Evolutionary conservation across 2,329 filamentous ascomycete genomes (phyloP).

Genomic region (Chaetomium globosum): DNA sequence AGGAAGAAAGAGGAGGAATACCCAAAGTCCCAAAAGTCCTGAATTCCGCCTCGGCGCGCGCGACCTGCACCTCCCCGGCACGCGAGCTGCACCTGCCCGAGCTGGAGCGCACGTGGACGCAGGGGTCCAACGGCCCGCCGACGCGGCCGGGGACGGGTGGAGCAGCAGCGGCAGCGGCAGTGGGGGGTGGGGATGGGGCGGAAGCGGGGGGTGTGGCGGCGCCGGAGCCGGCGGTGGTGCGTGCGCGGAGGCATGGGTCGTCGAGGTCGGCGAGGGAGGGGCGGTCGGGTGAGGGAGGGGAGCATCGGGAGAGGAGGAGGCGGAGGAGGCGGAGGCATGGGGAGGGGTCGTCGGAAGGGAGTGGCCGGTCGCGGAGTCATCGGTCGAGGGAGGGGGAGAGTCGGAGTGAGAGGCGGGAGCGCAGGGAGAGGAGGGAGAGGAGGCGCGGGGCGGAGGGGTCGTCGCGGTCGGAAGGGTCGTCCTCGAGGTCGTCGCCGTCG

Average conservation of each 20-base stretch:
- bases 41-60: constrained; percentile 45
- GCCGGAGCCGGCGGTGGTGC: constrained; percentile 30
- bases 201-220: constrained; percentile 19
- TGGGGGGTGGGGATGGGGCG: no score
- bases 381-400: constrained; percentile 17
- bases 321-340: constrained; percentile 42
- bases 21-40: constrained; percentile 38
- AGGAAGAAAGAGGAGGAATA: not conserved
- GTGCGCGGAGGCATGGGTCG: constrained; percentile 4
- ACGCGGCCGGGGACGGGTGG: constrained; percentile 36
- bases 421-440: constrained; percentile 30
- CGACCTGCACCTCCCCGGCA: constrained; percentile 48
- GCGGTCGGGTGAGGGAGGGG: constrained; percentile 21
- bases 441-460: constrained; percentile 20
- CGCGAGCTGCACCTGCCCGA: constrained; percentile 48
- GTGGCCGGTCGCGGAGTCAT: constrained; percentile 17
- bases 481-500: constrained; percentile 17
- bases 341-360: constrained; percentile 21
- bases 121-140: constrained; percentile 41
- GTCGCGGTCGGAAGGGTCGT: constrained; percentile 10
- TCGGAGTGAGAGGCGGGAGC: constrained; percentile 23
- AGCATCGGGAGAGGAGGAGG: constrained; percentile 36
- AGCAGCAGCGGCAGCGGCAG: no score
- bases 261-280: constrained; percentile 18
- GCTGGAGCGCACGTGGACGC: constrained; percentile 46